A percentile compares a stretch with the other conserved stretches of the same genome.
Evolutionary conservation across 2,329 filamentous ascomycete species (phyloP).

Genomic region (Trichoderma atroviride): DNA sequence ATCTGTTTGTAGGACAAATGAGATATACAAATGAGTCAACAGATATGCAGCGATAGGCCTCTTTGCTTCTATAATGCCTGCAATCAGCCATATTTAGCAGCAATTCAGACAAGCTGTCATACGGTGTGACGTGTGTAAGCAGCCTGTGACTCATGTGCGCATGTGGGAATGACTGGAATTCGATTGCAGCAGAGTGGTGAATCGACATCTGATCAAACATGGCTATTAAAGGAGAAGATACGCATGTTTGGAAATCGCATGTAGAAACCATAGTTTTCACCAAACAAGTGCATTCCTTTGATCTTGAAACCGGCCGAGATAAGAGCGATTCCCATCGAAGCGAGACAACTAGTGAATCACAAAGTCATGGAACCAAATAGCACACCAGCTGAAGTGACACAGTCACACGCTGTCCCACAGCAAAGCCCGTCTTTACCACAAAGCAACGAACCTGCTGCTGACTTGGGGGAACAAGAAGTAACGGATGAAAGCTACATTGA

Average conservation of each 20-base stretch:
- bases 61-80: not conserved
- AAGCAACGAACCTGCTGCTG: not conserved
- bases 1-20: not conserved
- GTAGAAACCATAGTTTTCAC: not conserved
- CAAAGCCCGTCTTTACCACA: not conserved
- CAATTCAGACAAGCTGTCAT: not conserved
- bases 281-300: not conserved
- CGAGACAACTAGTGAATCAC: not conserved
- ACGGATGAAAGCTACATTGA: not conserved
- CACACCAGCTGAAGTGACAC: not conserved
- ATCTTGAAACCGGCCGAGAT: not conserved
- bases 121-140: constrained; percentile 6
- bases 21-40: not conserved
- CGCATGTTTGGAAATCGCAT: not conserved
- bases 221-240: not conserved
- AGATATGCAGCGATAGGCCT: not conserved
- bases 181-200: not conserved
- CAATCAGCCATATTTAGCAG: not conserved
- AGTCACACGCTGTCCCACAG: not conserved
- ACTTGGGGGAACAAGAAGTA: not conserved
- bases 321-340: not conserved
- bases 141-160: constrained; percentile 10
- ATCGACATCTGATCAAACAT: not conserved
- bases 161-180: not conserved
- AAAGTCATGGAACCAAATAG: not conserved